These are phyloP conservation scores for Nannochloropsis salina DNA, from an alignment of 108 stramenopile species.

Conservation along the genomic window DNA sequence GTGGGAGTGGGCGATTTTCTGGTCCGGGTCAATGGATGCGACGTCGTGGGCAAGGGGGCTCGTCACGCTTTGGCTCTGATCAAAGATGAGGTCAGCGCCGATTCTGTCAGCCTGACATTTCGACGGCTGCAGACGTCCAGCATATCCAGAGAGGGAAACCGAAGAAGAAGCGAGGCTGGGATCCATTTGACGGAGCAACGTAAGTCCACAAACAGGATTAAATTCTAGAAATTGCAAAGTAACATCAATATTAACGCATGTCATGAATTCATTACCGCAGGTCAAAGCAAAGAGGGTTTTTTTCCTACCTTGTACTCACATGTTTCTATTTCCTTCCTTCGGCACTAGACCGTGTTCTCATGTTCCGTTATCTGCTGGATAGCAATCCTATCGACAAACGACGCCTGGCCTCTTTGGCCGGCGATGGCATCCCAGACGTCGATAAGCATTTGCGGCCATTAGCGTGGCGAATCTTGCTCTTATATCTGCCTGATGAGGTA, in stretches of 20 bases:
- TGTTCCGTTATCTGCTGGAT: background rate
- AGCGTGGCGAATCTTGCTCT: constrained; percentile 29
- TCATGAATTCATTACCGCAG: background rate
- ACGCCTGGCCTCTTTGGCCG: background rate
- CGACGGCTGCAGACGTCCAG: background rate
- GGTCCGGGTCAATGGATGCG: background rate
- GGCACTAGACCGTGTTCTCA: background rate
- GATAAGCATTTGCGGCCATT: constrained; percentile 29
- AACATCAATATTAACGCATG: background rate
- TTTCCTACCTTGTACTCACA: background rate
- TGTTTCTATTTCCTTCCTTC: background rate
- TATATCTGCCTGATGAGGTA: constrained; percentile 29
- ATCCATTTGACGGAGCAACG: background rate
- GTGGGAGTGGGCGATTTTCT: constrained; percentile 14
- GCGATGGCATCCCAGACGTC: background rate
- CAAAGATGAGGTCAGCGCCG: background rate
- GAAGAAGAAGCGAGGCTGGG: background rate
- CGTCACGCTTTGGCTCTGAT: background rate
- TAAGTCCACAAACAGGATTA: background rate
- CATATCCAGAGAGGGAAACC: background rate
- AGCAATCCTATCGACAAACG: background rate
- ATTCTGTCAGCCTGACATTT: background rate
- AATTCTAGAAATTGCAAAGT: background rate
- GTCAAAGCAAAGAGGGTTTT: background rate
- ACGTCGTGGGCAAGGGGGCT: background rate